phyloP scores from a whole-genome alignment of 2,329 filamentous ascomycete species.

The Penicillium sp. region DNA sequence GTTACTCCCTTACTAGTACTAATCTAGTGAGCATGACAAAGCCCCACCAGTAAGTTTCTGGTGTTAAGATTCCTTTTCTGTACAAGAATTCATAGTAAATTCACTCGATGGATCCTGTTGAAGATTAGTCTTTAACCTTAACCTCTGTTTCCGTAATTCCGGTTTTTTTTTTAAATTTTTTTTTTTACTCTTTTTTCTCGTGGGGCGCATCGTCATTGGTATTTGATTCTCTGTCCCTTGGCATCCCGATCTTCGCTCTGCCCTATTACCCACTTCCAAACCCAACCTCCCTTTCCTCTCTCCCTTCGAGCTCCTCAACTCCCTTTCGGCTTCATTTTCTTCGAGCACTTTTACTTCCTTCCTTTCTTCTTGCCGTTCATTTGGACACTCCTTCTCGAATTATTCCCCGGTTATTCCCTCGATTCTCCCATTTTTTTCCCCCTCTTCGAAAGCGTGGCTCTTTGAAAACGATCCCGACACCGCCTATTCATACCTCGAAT shows the following conservation, averaged over 20 bases:
- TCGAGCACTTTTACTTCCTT: conserved; percentile 2
- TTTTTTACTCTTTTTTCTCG: not conserved
- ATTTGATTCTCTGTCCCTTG: conserved; percentile 9
- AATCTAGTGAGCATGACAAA: not conserved
- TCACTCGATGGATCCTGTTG: not conserved
- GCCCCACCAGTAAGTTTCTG: not conserved
- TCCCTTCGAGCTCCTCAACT: conserved; percentile 10
- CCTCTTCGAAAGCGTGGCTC: not conserved
- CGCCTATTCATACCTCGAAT: conserved; percentile 7
- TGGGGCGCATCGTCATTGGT: not conserved
- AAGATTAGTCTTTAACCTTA: not conserved
- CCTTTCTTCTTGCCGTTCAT: not conserved
- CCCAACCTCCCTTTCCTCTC: conserved; percentile 10
- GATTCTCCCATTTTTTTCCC: conserved; percentile 7
- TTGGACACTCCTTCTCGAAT: conserved; percentile 7
- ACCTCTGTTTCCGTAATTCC: not conserved
- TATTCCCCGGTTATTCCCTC: conserved; percentile 8
- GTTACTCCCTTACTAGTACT: not conserved
- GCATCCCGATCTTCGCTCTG: conserved; percentile 24
- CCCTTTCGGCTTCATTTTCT: conserved; percentile 1
- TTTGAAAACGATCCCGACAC: not conserved
- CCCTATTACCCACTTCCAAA: conserved; percentile 18
- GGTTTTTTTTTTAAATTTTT: not conserved
- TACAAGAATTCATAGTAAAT: not conserved
- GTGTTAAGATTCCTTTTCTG: not conserved